Base-by-base conservation (phyloP, 352 stramenopile genomes). In the Phytopythium litorale region DNA sequence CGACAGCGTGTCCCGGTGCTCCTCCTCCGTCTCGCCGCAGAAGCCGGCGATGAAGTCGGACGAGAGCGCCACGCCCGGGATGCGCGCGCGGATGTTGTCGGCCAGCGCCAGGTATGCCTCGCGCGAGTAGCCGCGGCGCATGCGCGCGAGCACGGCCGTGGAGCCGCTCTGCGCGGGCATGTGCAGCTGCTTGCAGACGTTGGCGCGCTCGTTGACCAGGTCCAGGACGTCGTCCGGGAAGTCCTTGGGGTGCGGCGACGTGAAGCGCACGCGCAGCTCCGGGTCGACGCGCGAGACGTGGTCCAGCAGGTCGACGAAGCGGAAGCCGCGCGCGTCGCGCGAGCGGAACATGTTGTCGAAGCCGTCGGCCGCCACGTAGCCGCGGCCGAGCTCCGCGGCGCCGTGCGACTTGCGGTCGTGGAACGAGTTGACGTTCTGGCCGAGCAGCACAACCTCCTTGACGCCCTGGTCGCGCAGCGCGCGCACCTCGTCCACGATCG, bases 391-490 rank as follows among this genome's bases (percentile, higher is more conserved):
- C 49, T 92, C 79, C 16, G 62, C 51, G 18, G 85, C 85, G 19
- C 79, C 85, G 48, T 88, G 77, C 0, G 83, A 92, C 62, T 89
- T 81, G 28, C 84, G 92, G 79, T 99, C 97, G 73, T 99, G 96
- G 74, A 99, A 99, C 57, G 91, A 98, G 79, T 99, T 99, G 48
- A 99, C 98, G 76, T 99, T 99, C 77, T 99, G 98, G 42, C 98
- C 98, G n/a, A 99, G 80, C 35, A 99, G 79, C 55, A 98, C 91
- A 16, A 99, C 86, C 71, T 99, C 98, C 70, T 99, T 99, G 21
- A 99, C 89, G 50, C 92, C 94, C 51, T 98, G 75, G 61, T 96
- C 81, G 16, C 88, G 71, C 51, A 99, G 73, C 19, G 81, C 58
- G 49, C 73, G 76, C 48, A 98, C 96, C 74, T 99, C 97, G 46